Evolutionary conservation across 768 basidiomycete species (phyloP), one percentile per base, ranked within the genome.

Genomic region (Boletus coccyginus): DNA sequence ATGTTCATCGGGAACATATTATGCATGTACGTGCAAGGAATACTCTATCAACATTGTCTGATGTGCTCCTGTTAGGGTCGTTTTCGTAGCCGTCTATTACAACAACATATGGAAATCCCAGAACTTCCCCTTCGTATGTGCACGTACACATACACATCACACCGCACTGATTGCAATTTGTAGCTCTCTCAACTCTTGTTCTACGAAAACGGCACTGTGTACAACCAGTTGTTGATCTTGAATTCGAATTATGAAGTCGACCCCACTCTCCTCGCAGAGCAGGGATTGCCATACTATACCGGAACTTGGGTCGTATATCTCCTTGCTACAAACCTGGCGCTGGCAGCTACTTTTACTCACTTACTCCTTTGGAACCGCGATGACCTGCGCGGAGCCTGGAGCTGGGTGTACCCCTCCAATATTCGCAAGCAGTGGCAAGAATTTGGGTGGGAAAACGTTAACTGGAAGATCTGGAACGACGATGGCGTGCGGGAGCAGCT

Each of bases 61-160:
- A 64, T 12, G 6, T 27, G 3, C 1, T 38, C 58, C 19, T 61
- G 50, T 38, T 57, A 66, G 64, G 62, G 71, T 56, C 61, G 72
- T 68, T 70, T 78, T 57, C 59, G 73, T 51, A 21, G 16, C 69
- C 0, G 60, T 75, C 3, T 81, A 73, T 59, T 77, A 76, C 12
- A 74, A 66, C 42, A 85, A 88, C 56, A 70, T 77, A 12, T 87
- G 84, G 85, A 67, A 79, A 44, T 79, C 78, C 2, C 78, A 82
- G 62, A 78, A 74, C 61, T 84, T 86, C 73, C 85, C 85, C 2
- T 85, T 85, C 70, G 75, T 77, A 61, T 35, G 68, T 52, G 1
- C 82, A 77, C 65, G 63, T 65, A 47, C 40, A 0, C 11, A 17
- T 29, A 10, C 8, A 13, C 4, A 17, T 17, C 8, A 17, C 16